These are phyloP conservation scores for Colletotrichum trifolii DNA, from an alignment of 2,329 filamentous ascomycete genomes.

Conservation along the genomic window DNA sequence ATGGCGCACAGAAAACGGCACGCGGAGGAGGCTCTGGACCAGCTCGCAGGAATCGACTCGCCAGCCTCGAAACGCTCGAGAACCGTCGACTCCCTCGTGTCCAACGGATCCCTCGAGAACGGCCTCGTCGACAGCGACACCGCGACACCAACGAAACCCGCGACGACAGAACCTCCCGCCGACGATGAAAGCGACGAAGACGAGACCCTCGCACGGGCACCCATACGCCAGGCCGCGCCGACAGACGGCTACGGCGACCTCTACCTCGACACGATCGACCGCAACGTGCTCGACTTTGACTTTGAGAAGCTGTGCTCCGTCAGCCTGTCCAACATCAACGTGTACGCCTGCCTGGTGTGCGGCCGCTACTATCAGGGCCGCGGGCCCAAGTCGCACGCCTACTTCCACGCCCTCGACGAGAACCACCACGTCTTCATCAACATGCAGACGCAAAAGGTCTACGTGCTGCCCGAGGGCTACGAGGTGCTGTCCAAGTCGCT, in stretches of 20 bases:
- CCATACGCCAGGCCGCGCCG: conserved; percentile 78
- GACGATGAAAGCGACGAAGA: conserved; percentile 56
- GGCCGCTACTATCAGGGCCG: conserved; percentile 98
- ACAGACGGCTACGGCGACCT: conserved; percentile 92
- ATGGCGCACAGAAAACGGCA: conserved; percentile 59
- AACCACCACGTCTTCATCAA: conserved; percentile 99
- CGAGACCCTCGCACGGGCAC: conserved; percentile 52
- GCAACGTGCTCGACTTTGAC: conserved; percentile 93
- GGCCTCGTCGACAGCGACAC: conserved; percentile 41
- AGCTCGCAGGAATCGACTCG: conserved; percentile 64
- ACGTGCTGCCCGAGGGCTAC: conserved; percentile 94
- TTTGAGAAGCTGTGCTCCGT: conserved; percentile 99
- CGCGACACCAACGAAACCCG: conserved; percentile 38
- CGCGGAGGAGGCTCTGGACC: conserved; percentile 70
- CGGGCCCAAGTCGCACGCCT: conserved; percentile 93
- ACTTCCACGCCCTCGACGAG: conserved; percentile 95
- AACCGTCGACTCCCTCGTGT: conserved; percentile 53
- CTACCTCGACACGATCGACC: conserved; percentile 97
- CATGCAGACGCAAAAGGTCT: conserved; percentile 91
- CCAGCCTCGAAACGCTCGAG: conserved; percentile 70
- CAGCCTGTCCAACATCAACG: conserved; percentile 96
- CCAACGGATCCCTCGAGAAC: conserved; percentile 49
- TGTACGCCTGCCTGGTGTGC: conserved; percentile 96
- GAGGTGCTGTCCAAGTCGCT: conserved; percentile 94
- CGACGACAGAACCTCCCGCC: conserved; percentile 41